phyloP scores from a whole-genome alignment of 2,329 filamentous ascomycete species.

The Metarhizium anisopliae region DNA sequence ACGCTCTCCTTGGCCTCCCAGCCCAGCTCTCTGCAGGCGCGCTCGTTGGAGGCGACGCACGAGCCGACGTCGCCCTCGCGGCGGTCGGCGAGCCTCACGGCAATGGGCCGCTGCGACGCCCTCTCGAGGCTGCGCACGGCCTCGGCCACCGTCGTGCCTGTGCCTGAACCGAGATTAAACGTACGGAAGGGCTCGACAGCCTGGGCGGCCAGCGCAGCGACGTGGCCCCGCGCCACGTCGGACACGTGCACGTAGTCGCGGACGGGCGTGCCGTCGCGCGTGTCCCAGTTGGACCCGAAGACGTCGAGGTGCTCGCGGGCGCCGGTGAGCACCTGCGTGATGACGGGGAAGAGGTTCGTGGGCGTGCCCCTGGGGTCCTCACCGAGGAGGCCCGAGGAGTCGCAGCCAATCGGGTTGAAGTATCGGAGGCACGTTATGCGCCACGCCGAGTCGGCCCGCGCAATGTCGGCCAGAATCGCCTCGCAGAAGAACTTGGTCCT shows the following conservation, averaged over 20 bases:
- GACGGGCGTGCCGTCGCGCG: slow-evolving; percentile 55
- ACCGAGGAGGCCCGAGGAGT: slow-evolving; percentile 52
- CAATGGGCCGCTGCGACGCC: slow-evolving; percentile 26
- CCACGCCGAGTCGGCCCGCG: slow-evolving; percentile 51
- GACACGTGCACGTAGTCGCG: slow-evolving; percentile 61
- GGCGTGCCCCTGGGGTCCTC: slow-evolving; percentile 54
- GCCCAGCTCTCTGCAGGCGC: slow-evolving; percentile 32
- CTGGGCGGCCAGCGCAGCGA: slow-evolving; percentile 43
- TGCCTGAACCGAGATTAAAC: slow-evolving; percentile 38
- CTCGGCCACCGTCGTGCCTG: slow-evolving; percentile 34
- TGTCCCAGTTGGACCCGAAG: slow-evolving; percentile 58
- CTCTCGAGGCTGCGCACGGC: slow-evolving; percentile 31
- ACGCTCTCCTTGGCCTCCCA: slow-evolving; percentile 25
- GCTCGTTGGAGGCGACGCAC: slow-evolving; percentile 31
- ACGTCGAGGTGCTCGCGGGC: slow-evolving; percentile 44
- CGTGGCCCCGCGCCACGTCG: slow-evolving; percentile 55
- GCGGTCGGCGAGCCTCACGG: slow-evolving; percentile 25
- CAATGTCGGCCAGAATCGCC: slow-evolving; percentile 54
- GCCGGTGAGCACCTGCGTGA: slow-evolving; percentile 52
- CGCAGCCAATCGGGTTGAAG: slow-evolving; percentile 60
- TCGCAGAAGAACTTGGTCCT: slow-evolving; percentile 61
- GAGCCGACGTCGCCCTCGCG: slow-evolving; percentile 33
- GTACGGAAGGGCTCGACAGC: slow-evolving; percentile 24
- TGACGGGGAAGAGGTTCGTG: slow-evolving; percentile 56
- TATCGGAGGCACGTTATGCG: slow-evolving; percentile 55